phyloP scores from a whole-genome alignment of 2,329 filamentous ascomycete genomes.

The Bipolaris cookei region DNA sequence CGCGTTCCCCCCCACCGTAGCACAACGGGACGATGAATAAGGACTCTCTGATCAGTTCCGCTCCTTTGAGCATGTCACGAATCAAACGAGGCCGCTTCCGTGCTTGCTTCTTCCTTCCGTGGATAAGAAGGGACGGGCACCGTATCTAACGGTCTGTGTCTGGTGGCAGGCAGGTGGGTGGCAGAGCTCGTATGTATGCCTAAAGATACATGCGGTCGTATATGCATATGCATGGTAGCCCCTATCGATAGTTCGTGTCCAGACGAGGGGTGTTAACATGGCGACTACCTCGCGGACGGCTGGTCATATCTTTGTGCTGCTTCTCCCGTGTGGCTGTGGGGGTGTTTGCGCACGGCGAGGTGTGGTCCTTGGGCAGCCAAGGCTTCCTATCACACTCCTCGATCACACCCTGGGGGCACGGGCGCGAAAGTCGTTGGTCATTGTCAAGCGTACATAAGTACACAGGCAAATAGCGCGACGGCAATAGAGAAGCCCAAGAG shows the following conservation, averaged over 20 bases:
- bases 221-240: conserved; percentile 13
- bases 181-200: conserved; percentile 4
- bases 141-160: conserved; percentile 7
- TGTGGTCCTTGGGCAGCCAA: conserved; percentile 15
- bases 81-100: conserved; percentile 29
- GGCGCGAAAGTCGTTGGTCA: conserved; percentile 23
- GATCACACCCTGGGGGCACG: conserved; percentile 19
- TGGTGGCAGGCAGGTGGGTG: conserved; percentile 6
- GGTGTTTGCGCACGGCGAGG: conserved; percentile 17
- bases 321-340: conserved; percentile 3
- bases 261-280: neutral
- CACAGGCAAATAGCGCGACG: conserved; percentile 13
- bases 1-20: conserved; percentile 33
- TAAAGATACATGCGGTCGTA: conserved; percentile 7
- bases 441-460: conserved; percentile 3
- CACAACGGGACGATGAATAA: conserved; percentile 24
- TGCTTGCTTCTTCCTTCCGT: conserved; percentile 12
- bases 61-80: conserved; percentile 26
- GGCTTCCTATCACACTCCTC: conserved; percentile 22
- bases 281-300: conserved; percentile 14
- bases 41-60: conserved; percentile 32
- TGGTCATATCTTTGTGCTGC: conserved; percentile 17
- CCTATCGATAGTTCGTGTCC: conserved; percentile 15
- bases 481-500: conserved; percentile 16
- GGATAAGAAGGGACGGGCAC: conserved; percentile 14